These are phyloP conservation scores for Acacia confusa DNA, from an alignment of 306 rosid genomes.

Conservation along the genomic window DNA sequence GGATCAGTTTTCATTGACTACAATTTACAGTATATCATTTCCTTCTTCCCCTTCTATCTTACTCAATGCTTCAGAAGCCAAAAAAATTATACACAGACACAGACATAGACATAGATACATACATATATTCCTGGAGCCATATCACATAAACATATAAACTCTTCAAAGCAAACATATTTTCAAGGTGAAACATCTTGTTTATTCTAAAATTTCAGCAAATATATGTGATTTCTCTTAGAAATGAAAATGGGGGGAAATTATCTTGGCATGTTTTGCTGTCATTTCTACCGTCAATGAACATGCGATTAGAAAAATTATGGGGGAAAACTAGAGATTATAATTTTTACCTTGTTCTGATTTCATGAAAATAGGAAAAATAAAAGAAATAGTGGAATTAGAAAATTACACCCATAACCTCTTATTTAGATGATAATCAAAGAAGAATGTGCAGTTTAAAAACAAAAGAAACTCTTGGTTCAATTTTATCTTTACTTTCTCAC, in stretches of 20 bases:
- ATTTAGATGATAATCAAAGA: slow-evolving; percentile 17
- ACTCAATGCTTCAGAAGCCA: too few species aligned
- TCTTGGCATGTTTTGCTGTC: neutral
- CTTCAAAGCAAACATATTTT: too few species aligned
- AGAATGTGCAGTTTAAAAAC: slow-evolving; percentile 4
- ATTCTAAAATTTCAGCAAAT: neutral
- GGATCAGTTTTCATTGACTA: too few species aligned
- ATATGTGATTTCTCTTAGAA: too few species aligned
- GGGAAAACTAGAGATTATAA: too few species aligned
- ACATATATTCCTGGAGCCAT: too few species aligned
- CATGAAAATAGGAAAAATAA: slow-evolving; percentile 22
- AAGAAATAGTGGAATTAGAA: neutral
- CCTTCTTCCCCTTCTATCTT: too few species aligned
- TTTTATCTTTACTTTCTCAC: slow-evolving; percentile 19
- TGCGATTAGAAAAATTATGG: neutral
- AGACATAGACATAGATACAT: too few species aligned
- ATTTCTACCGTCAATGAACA: neutral
- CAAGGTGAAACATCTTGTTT: neutral
- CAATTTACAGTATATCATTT: too few species aligned
- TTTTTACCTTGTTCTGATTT: slow-evolving; percentile 1
- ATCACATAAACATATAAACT: too few species aligned
- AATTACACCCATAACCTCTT: neutral
- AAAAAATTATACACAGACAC: too few species aligned
- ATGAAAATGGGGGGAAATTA: too few species aligned
- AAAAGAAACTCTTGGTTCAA: neutral